A percentile compares a stretch with the other conserved stretches of the same genome.
phyloP scores from a whole-genome alignment of 2,329 filamentous ascomycete species.

The Xylariaceae sp. region DNA sequence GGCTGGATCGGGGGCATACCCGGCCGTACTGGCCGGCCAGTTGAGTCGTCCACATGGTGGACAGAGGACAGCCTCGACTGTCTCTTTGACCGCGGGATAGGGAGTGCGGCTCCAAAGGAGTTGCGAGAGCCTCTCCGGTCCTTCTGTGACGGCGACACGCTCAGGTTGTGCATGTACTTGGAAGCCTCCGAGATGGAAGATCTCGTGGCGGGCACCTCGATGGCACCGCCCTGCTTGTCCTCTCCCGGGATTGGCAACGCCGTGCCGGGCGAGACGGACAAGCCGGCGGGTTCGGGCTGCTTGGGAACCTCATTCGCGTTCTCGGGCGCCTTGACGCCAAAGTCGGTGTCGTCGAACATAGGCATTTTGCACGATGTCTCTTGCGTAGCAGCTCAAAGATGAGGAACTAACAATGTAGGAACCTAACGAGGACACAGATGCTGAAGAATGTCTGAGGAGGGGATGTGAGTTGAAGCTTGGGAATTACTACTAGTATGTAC shows the following conservation, averaged over 20 bases:
- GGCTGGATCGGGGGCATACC: conserved; percentile 53
- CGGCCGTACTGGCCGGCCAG: conserved; percentile 38
- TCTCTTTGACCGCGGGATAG: conserved; percentile 64
- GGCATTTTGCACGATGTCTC: conserved; percentile 41
- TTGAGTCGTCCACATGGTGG: conserved; percentile 32
- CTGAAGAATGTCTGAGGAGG: too few species aligned
- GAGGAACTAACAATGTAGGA: too few species aligned
- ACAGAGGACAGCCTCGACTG: conserved; percentile 61
- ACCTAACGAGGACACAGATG: too few species aligned
- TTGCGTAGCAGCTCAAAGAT: background rate
- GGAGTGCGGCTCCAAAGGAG: conserved; percentile 66
- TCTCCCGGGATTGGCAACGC: conserved; percentile 35
- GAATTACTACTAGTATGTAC: too few species aligned
- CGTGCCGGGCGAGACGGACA: conserved; percentile 18
- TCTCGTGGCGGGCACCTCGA: conserved; percentile 63
- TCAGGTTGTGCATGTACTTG: conserved; percentile 67
- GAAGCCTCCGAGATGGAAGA: conserved; percentile 61
- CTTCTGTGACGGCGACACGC: conserved; percentile 58
- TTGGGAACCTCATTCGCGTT: conserved; percentile 13
- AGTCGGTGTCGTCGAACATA: conserved; percentile 50
- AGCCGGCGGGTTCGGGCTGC: conserved; percentile 18
- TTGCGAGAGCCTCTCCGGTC: conserved; percentile 64
- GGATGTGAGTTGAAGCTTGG: too few species aligned
- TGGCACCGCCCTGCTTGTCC: conserved; percentile 39
- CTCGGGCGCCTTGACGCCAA: conserved; percentile 31